Conservation (phyloP, 2,329 filamentous ascomycete genomes). For the Xylaria sp. region DNA sequence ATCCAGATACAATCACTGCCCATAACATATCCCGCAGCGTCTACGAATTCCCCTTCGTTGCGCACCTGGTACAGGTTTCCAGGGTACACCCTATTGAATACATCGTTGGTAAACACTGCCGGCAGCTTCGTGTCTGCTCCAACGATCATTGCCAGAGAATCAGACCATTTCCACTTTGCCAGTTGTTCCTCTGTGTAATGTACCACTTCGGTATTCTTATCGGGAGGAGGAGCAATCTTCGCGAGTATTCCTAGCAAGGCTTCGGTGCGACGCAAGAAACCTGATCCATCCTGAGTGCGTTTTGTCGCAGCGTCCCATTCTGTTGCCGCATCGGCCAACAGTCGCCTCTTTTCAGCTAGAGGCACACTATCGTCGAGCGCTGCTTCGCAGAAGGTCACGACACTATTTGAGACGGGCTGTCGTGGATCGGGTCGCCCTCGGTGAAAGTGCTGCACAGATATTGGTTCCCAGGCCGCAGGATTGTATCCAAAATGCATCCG, state of each 20-base stretch:
- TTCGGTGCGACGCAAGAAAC: constrained; percentile 25
- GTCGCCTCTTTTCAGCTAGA: constrained; percentile 14
- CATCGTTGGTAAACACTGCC: constrained; percentile 19
- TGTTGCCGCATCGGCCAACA: not conserved
- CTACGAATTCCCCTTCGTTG: constrained; percentile 26
- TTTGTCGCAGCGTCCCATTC: constrained; percentile 20
- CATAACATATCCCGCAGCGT: constrained; percentile 26
- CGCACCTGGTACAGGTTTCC: constrained; percentile 23
- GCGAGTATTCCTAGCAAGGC: constrained; percentile 21
- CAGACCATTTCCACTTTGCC: constrained; percentile 25
- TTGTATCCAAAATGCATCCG: constrained; percentile 22
- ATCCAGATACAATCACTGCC: constrained; percentile 23
- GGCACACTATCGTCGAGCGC: constrained; percentile 15
- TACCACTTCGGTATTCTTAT: not conserved
- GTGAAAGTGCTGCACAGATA: constrained; percentile 26
- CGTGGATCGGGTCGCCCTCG: constrained; percentile 22
- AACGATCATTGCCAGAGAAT: constrained; percentile 15
- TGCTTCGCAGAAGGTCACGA: constrained; percentile 24
- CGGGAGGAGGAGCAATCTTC: constrained; percentile 12
- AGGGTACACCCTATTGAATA: constrained; percentile 26
- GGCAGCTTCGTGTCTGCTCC: constrained; percentile 15
- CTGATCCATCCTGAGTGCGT: constrained; percentile 21
- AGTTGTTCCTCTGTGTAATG: constrained; percentile 20
- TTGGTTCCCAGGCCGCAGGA: constrained; percentile 24
- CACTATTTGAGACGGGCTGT: constrained; percentile 15